Conservation (phyloP, 441 rosid species). For the Aleurites moluccanus region DNA sequence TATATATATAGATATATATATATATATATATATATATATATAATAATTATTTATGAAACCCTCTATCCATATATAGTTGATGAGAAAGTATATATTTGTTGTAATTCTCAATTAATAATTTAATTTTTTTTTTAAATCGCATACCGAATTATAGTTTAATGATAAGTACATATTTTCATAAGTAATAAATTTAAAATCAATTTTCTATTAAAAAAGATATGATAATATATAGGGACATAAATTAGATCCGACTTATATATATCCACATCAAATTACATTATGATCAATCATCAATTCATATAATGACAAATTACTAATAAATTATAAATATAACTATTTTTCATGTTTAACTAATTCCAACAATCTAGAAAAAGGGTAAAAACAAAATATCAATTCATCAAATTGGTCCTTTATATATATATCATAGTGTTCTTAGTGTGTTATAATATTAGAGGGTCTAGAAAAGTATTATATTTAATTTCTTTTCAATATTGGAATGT, state of each 20-base stretch:
- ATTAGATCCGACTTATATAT: constrained; percentile 19
- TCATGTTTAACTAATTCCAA: constrained; percentile 4
- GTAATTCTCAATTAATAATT: constrained; percentile 22
- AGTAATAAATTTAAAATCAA: too few species aligned
- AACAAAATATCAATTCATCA: constrained; percentile 16
- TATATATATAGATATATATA: too few species aligned
- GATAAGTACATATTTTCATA: too few species aligned
- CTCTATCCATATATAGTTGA: background rate
- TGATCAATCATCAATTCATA: constrained; percentile 44
- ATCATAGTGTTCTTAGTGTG: constrained; percentile 26
- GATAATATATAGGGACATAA: background rate
- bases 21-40: too few species aligned
- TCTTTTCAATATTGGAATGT: constrained; percentile 21
- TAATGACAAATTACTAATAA: constrained; percentile 27
- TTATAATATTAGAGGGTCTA: constrained; percentile 18
- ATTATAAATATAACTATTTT: background rate
- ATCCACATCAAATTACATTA: constrained; percentile 39
- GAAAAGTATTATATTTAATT: constrained; percentile 25
- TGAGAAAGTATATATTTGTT: constrained; percentile 14
- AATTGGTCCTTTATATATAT: too few species aligned
- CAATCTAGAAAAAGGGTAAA: constrained; percentile 22
- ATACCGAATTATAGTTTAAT: too few species aligned
- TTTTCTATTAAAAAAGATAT: too few species aligned
- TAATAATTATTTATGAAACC: background rate
- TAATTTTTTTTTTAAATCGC: too few species aligned